Base-by-base conservation (phyloP, 2,329 filamentous ascomycete species). In the Didymosphaeria variabile region DNA sequence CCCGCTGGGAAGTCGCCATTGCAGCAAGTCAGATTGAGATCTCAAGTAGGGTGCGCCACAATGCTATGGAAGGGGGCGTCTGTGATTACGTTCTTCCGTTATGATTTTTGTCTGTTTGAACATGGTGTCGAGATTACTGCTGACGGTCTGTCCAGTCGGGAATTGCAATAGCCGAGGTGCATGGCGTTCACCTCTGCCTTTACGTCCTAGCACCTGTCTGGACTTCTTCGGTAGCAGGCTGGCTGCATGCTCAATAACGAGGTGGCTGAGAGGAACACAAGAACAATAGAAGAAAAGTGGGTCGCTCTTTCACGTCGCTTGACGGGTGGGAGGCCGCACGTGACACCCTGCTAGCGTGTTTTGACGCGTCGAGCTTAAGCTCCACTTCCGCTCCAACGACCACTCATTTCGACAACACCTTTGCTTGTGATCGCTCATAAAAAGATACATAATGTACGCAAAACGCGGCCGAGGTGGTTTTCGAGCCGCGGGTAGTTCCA, bases 381-480 rank as follows among this genome's bases (percentile, higher is more conserved):
- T 21, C 29, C 29, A n/a, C 34, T 4, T n/a, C 8, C 42, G 53
- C n/a, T 19, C 29, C 53, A 15, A 5, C 31, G 17, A 9, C 26
- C 2, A 12, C n/a, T 13, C 17, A 6, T 29, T 21, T 34, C n/a
- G 13, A 34, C 23, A 26, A 36, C n/a, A n/a, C 4, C 38, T 17
- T n/a, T 29, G 9, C 29, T 32, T 34, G 13, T 15, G 54, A 55
- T 59, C 34, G 7, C 45, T 17, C 55, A 55, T 26, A n/a, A 44
- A 10, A 65, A 57, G 52, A 73, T 31, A 17, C 3, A 34, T 17
- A 31, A 55, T 45, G 38, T 55, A 55, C n/a, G 38, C 52, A 10
- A 55, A 55, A 55, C 53, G 53, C 12, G 53, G 53, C 31, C 69
- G 66, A 54, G 60, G 64, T 10, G 55, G 62, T 5, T 42, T 36